Conservation (phyloP, 306 rosid species). For the Pyrus betulifolia region DNA sequence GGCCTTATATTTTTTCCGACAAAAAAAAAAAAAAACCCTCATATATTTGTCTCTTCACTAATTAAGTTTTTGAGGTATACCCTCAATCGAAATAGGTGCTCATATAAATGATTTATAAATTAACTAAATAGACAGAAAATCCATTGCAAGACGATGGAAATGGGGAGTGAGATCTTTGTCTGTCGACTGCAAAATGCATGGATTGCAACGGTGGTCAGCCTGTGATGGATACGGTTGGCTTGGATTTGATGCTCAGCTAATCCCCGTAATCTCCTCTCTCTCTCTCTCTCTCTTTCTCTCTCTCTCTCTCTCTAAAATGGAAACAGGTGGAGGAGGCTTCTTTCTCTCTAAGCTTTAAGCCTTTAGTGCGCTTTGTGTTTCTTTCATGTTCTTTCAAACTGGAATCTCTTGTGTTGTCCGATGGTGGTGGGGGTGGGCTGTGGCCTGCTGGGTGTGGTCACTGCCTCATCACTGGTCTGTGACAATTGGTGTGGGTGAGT, state of each 20-base stretch:
- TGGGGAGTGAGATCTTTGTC: constrained; percentile 57
- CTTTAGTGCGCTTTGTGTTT: constrained; percentile 73
- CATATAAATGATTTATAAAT: background rate
- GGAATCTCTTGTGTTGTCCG: constrained; percentile 51
- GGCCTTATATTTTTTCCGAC: background rate
- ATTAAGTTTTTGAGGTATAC: no score
- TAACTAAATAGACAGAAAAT: no score
- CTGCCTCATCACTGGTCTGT: constrained; percentile 8
- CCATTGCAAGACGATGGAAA: background rate
- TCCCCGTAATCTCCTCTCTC: constrained; percentile 23
- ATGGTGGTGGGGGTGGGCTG: constrained; percentile 20
- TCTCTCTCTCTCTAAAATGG: no score
- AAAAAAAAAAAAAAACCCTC: no score
- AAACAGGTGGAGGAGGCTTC: background rate
- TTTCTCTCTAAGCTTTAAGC: background rate
- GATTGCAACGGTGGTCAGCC: constrained; percentile 11
- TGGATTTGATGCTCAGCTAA: constrained; percentile 41
- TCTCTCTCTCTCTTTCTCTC: constrained; percentile 2
- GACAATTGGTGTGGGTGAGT: constrained; percentile 23
- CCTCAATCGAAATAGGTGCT: background rate
- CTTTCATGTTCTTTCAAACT: constrained; percentile 57
- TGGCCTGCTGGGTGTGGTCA: constrained; percentile 8
- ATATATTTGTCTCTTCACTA: no score
- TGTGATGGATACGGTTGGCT: constrained; percentile 36
- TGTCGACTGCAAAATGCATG: constrained; percentile 1